Conservation (phyloP, 495 filamentous ascomycete genomes). For the Daldinia concentrica region DNA sequence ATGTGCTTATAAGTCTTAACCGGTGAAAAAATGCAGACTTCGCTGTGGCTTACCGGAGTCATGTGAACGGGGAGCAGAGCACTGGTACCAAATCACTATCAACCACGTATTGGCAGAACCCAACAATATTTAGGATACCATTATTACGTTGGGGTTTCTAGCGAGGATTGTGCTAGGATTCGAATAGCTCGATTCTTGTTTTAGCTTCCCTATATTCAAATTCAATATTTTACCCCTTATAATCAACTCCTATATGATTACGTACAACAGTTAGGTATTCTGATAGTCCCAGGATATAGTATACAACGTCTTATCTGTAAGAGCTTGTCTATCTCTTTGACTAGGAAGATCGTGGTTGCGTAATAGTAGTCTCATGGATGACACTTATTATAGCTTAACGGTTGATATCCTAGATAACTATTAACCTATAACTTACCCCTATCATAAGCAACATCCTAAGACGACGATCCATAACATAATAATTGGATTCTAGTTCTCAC, state of each 20-base stretch:
- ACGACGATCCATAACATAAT: background rate
- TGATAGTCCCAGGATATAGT: background rate
- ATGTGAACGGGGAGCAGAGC: conserved; percentile 10
- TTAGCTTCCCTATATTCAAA: conserved; percentile 3
- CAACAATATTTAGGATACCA: conserved; percentile 23
- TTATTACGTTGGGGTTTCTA: conserved; percentile 31
- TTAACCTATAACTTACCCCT: background rate
- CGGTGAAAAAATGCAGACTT: conserved; percentile 16
- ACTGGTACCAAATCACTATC: conserved; percentile 36
- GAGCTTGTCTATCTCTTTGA: too few species aligned
- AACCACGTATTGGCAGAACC: conserved; percentile 33
- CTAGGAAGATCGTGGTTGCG: too few species aligned
- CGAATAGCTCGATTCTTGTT: background rate
- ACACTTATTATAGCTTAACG: too few species aligned
- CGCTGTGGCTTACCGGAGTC: conserved; percentile 33
- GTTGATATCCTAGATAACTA: too few species aligned
- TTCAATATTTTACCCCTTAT: background rate
- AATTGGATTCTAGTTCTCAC: background rate
- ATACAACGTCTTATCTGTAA: background rate
- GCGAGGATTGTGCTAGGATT: conserved; percentile 9
- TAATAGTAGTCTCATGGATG: too few species aligned
- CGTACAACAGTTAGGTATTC: background rate
- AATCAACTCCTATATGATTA: background rate
- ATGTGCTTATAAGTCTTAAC: conserved; percentile 3
- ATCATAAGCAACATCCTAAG: conserved; percentile 5